phyloP scores from a whole-genome alignment of 78 protist genomes.

The Dictyostelium brefeldianum region DNA sequence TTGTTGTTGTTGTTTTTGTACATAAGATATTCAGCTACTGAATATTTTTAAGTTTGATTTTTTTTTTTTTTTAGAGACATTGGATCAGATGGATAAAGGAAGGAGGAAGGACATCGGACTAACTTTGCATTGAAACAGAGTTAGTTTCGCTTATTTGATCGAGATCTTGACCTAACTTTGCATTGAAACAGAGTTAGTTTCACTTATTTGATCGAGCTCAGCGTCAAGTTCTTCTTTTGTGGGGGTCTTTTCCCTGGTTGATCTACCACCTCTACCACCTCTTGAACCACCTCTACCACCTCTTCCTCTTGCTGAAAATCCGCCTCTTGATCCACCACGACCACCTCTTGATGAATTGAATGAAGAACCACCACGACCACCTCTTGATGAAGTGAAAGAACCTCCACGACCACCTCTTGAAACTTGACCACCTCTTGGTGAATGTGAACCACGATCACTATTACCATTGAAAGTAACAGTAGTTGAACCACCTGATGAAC shows the following conservation, averaged over 20 bases:
- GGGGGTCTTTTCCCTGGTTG: slow-evolving; percentile 72
- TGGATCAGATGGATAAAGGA: not conserved
- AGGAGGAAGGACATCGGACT: not conserved
- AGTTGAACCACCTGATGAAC: not conserved
- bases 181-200: too few species aligned
- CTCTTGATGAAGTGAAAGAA: not conserved
- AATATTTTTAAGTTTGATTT: too few species aligned
- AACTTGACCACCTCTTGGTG: not conserved
- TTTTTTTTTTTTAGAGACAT: too few species aligned
- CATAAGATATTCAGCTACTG: not conserved
- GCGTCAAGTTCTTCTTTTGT: slow-evolving; percentile 56
- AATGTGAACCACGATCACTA: not conserved
- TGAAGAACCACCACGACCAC: slow-evolving; percentile 1
- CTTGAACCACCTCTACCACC: slow-evolving; percentile 48
- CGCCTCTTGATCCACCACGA: slow-evolving; percentile 32
- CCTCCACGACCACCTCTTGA: slow-evolving; percentile 25
- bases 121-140: not conserved
- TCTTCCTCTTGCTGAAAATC: not conserved
- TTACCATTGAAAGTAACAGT: slow-evolving; percentile 33
- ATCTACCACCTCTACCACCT: slow-evolving; percentile 51
- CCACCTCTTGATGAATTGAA: not conserved
- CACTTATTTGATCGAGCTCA: slow-evolving; percentile 36
- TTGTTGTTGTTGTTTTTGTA: not conserved
- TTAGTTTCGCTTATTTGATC: slow-evolving; percentile 32
- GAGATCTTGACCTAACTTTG: too few species aligned